Base-by-base conservation (phyloP, 305 asterid species). In the Fraxinus velutina region DNA sequence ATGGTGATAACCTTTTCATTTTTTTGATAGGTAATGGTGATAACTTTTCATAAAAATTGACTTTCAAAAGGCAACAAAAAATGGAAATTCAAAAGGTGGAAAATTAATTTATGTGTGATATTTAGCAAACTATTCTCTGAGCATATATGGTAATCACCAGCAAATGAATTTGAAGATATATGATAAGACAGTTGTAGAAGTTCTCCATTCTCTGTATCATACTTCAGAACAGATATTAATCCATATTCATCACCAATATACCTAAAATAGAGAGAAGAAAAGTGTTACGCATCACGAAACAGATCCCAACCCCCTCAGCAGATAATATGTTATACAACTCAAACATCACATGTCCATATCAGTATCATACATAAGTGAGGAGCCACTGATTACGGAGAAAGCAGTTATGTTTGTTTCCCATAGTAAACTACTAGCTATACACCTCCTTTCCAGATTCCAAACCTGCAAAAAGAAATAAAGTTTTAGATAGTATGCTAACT, bases 391-490 rank as follows among this genome's bases (percentile, higher is more conserved):
- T 77, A 94, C 89, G 81, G 98, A 93, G 86, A 94, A 91, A 83
- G 97, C 96, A 77, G 98, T 93, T 85, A 93, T 88, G 87, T 89
- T 93, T 83, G 96, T 91, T 88, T 89, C 91, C 98, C 98, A 93
- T 77, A 84, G 92, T 78, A 94, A 91, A 83, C 87, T 90, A 86
- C 92, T 90, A 87, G 91, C 88, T 83, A 92, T 85, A 80, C 90
- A 89, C 91, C 97, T 89, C 85, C 83, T 86, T 82, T 88, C 87
- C 83, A 94, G 88, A 92, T 89, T 84, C 98, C 98, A 94, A 85
- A 93, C 92, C 98, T 94, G 91, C 88, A 89, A 82, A 57, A 78
- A 42, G 57, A 71, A 66, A 47, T 39, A 80, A 47, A 50, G 8
- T 29, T 70, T 78, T 62, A 79, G 66, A 75, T 64, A 52, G 64